These are phyloP conservation scores for Scutellaria galericulata DNA, from an alignment of 257 asterid genomes.

Conservation along the genomic window DNA sequence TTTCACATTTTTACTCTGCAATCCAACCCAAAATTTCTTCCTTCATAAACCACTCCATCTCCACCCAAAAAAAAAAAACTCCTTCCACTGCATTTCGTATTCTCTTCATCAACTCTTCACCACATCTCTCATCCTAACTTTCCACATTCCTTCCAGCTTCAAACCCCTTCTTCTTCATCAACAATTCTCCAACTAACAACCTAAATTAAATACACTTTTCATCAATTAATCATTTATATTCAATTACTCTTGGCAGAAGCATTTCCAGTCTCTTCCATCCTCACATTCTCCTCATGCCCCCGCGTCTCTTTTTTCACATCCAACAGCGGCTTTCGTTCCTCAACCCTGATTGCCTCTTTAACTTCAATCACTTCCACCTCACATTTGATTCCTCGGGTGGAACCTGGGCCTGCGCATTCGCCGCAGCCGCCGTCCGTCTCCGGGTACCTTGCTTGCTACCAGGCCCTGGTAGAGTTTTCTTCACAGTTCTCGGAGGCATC, in stretches of 20 bases:
- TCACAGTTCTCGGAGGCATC: slow-evolving; percentile 79
- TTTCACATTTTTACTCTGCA: too few relatives aligned
- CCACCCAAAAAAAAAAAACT: too few relatives aligned
- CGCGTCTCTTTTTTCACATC: slow-evolving; percentile 37
- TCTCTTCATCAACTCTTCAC: too few relatives aligned
- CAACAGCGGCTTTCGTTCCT: slow-evolving; percentile 36
- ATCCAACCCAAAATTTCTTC: too few relatives aligned
- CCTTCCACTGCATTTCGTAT: too few relatives aligned
- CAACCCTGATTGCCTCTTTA: slow-evolving; percentile 31
- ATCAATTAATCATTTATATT: too few relatives aligned
- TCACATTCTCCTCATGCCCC: slow-evolving; percentile 37
- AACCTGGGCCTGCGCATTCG: slow-evolving; percentile 38
- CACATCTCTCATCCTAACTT: too few relatives aligned
- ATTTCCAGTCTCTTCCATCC: slow-evolving; percentile 28
- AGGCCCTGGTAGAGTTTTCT: slow-evolving; percentile 76
- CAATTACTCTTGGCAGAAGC: slow-evolving; percentile 44
- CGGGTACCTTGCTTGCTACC: slow-evolving; percentile 69
- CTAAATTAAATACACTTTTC: too few relatives aligned
- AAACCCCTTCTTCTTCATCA: too few relatives aligned
- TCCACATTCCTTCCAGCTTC: too few relatives aligned
- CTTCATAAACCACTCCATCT: too few relatives aligned
- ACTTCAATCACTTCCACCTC: slow-evolving; percentile 43
- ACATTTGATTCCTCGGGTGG: slow-evolving; percentile 41
- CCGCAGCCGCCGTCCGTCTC: slow-evolving; percentile 44
- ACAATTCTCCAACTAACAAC: too few relatives aligned